Evolutionary conservation across 139 green algal species (phyloP).

Genomic region (Diplosphaera chodatii): DNA sequence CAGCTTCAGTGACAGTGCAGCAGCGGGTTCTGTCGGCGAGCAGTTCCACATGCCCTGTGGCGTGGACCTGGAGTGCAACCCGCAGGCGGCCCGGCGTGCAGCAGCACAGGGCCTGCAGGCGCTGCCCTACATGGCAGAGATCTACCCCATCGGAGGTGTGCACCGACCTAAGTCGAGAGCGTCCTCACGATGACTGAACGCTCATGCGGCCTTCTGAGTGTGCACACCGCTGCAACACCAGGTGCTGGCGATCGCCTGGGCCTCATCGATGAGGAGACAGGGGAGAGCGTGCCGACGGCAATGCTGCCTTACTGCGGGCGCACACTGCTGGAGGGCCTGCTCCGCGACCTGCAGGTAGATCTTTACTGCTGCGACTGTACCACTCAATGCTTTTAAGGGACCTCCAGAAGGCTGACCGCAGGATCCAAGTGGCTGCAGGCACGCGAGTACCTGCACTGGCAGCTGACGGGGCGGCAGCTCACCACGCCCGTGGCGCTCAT

Average conservation of each 20-base stretch:
- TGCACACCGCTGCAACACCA: constrained; percentile 4
- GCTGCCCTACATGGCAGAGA: constrained; percentile 83
- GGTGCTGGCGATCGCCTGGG: constrained; percentile 90
- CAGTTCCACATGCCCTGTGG: constrained; percentile 56
- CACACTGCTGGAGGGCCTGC: constrained; percentile 81
- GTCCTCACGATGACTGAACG: no score
- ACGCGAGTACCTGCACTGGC: constrained; percentile 91
- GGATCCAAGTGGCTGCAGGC: constrained; percentile 55
- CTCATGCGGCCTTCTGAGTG: no score
- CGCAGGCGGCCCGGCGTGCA: constrained; percentile 24
- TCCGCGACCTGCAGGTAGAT: constrained; percentile 82
- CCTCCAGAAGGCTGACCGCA: no score
- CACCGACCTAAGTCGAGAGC: no score
- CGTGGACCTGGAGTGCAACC: constrained; percentile 52
- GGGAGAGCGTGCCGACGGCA: constrained; percentile 84
- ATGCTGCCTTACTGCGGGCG: constrained; percentile 91
- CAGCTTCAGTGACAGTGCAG: no score
- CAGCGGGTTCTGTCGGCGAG: neutral
- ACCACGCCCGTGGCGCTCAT: constrained; percentile 93
- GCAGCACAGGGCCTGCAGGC: constrained; percentile 51
- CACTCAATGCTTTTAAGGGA: neutral
- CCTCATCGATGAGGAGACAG: constrained; percentile 74
- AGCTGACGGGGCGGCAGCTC: constrained; percentile 67
- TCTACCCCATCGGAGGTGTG: constrained; percentile 89
- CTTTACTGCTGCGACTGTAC: neutral